Evolutionary conservation across 2,329 filamentous ascomycete genomes (phyloP).

Genomic region (Neofusicoccum kwambonambiense): DNA sequence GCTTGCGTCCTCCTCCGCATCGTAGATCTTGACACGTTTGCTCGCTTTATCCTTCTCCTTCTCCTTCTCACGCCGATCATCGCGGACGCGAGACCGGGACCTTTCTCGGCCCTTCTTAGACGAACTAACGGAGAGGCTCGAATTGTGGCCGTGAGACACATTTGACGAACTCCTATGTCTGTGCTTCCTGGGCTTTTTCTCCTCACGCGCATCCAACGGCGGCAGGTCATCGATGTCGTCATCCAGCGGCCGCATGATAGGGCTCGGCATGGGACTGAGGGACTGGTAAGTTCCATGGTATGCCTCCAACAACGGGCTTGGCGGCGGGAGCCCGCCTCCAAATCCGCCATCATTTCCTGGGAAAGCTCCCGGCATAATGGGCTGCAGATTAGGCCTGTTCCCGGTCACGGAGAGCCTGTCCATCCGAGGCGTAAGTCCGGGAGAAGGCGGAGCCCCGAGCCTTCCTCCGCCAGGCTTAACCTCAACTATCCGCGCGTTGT

Average conservation of each 20-base stretch:
- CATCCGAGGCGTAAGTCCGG: constrained; percentile 41
- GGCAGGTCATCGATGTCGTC: constrained; percentile 49
- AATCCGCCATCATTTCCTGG: constrained; percentile 22
- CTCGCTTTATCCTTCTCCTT: constrained; percentile 39
- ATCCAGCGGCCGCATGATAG: constrained; percentile 60
- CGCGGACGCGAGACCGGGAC: constrained; percentile 17
- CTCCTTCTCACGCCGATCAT: constrained; percentile 36
- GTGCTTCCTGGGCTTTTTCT: constrained; percentile 9
- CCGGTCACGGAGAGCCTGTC: constrained; percentile 49
- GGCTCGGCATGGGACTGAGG: constrained; percentile 90
- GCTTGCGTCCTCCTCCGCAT: constrained; percentile 75
- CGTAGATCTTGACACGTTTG: constrained; percentile 74
- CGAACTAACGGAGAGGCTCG: constrained; percentile 32
- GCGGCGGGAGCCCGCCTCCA: constrained; percentile 56
- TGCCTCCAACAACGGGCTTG: constrained; percentile 83
- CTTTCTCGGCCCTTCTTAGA: constrained; percentile 32
- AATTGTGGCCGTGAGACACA: constrained; percentile 27
- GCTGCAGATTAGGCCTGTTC: constrained; percentile 42
- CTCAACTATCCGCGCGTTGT: constrained; percentile 39
- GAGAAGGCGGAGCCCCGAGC: constrained; percentile 33
- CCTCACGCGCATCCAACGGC: constrained; percentile 31
- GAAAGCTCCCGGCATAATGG: constrained; percentile 34
- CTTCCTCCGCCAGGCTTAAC: constrained; percentile 39
- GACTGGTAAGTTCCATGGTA: constrained; percentile 94
- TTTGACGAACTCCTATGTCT: constrained; percentile 24